phyloP scores from a whole-genome alignment of 257 asterid genomes.

The Scutellaria barbata region DNA sequence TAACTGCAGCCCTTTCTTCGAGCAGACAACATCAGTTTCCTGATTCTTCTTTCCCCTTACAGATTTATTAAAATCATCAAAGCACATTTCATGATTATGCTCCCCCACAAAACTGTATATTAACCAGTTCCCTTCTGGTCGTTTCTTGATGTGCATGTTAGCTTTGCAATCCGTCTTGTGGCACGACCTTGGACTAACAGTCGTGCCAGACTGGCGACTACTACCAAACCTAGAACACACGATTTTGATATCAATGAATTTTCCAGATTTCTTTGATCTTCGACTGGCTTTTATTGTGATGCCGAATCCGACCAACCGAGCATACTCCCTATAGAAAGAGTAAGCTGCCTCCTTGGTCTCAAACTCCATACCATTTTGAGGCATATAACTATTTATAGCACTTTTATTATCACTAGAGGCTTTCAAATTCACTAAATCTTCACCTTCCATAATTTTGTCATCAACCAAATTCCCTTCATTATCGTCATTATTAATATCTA shows the following conservation, averaged over 20 bases:
- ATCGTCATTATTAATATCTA: conserved; percentile 11
- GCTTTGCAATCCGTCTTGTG: conserved; percentile 60
- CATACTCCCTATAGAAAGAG: conserved; percentile 54
- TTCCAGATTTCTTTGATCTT: conserved; percentile 54
- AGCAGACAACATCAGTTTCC: conserved; percentile 15
- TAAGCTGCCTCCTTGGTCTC: conserved; percentile 59
- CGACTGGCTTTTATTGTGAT: conserved; percentile 62
- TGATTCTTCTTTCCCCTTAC: conserved; percentile 44
- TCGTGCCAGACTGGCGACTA: conserved; percentile 39
- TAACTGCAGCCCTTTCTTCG: conserved; percentile 47
- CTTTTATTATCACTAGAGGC: conserved; percentile 18
- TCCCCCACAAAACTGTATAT: conserved; percentile 46
- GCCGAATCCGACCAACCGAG: conserved; percentile 55
- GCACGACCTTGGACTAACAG: conserved; percentile 41
- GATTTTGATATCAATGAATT: conserved; percentile 59
- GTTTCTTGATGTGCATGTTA: conserved; percentile 53
- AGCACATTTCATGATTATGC: conserved; percentile 53
- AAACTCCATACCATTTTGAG: conserved; percentile 50
- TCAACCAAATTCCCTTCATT: conserved; percentile 22
- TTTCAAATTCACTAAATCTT: conserved; percentile 31
- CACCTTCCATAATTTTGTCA: conserved; percentile 22
- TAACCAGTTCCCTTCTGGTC: conserved; percentile 55
- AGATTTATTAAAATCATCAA: conserved; percentile 39
- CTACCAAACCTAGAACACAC: conserved; percentile 57
- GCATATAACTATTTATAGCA: conserved; percentile 28